Evolutionary conservation across 1,284 basidiomycete genomes (phyloP), one percentile per base, ranked within the genome.

Genomic region (Neolentinus lepideus): DNA sequence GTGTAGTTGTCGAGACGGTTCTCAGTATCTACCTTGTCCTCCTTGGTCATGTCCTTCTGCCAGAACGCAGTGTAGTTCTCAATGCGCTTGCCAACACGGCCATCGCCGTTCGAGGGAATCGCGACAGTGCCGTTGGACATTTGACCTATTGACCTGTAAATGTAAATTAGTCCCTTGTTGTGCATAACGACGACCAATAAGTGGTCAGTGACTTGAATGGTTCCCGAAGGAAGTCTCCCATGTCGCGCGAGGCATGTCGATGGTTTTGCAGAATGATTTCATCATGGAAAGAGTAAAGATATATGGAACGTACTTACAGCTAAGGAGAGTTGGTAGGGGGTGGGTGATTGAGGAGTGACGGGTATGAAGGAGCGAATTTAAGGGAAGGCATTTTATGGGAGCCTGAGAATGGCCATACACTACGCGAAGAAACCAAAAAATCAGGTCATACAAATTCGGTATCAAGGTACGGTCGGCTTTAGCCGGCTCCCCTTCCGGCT

Each of bases 21-120:
- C 57, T 85, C 78, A 63, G 80, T 90, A 72, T 93, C 84, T 29
- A 71, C 74, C 1, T 79, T 75, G 50, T 70, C 75, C 73, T 99
- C 94, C 65, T 89, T 80, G 47, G 75, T 75, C 27, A 85, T 77
- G 71, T 98, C 89, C 69, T 90, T 87, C 62, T 97, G 83, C 96
- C 96, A 99, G 76, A 94, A 95, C 69, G 87, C 86, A 64, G 88
- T 91, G 76, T 99, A 99, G 75, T 89, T 89, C 68, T 86, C 85
- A 54, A 98, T 92, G 59, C 94, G 92, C 64, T 79, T 76, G 64
- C 83, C 81, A 61, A 90, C 81, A 59, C 95, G 90, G 63, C 88
- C 87, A 70, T 97, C 92, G 51, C 66, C 64, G 47, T 43, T 43
- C 69, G 56, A 33, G 69, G 59, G 53, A 57, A 57, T 16, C 12